phyloP scores from a whole-genome alignment of 148 eudicot species.

The Diospyros lotus region DNA sequence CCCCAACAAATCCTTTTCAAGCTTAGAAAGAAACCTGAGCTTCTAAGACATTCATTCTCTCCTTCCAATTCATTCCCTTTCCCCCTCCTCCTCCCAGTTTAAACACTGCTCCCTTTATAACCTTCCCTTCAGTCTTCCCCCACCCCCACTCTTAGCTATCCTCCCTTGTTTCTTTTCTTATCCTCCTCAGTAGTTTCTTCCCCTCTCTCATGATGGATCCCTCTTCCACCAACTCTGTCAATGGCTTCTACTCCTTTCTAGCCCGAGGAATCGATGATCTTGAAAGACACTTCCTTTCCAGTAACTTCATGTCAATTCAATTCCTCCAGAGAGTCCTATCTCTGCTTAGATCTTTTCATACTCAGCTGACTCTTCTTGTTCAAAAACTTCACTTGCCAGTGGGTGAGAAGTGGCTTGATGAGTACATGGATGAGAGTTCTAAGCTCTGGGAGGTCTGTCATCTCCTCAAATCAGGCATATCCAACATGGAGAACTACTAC shows the following conservation, averaged over 20 bases:
- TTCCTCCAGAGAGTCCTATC: conserved; percentile 52
- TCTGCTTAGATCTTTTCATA: conserved; percentile 48
- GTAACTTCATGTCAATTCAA: conserved; percentile 57
- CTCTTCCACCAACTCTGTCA: conserved; percentile 46
- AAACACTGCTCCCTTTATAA: neutral
- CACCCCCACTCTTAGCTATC: neutral
- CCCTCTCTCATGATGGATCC: conserved; percentile 24
- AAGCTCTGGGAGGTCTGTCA: conserved; percentile 65
- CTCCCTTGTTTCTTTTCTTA: neutral
- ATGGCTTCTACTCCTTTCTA: conserved; percentile 57
- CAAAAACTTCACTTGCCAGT: conserved; percentile 58
- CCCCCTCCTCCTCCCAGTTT: neutral
- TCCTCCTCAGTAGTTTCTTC: no score
- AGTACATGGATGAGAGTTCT: conserved; percentile 69
- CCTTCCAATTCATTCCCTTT: conserved; percentile 6
- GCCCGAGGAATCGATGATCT: conserved; percentile 65
- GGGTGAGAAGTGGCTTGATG: conserved; percentile 69
- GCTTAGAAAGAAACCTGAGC: conserved; percentile 61
- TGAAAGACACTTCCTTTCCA: conserved; percentile 45
- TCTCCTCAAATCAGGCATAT: conserved; percentile 46
- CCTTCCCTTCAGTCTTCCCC: neutral
- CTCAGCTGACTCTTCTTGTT: conserved; percentile 50
- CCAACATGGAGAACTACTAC: conserved; percentile 53
- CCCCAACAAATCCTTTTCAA: conserved; percentile 76
- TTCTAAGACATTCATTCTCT: conserved; percentile 50